A percentile compares a stretch with the other conserved stretches of the same genome.
These are phyloP conservation scores for Ceratocystis ficicola DNA, from an alignment of 2,329 filamentous ascomycete species.

Conservation along the genomic window DNA sequence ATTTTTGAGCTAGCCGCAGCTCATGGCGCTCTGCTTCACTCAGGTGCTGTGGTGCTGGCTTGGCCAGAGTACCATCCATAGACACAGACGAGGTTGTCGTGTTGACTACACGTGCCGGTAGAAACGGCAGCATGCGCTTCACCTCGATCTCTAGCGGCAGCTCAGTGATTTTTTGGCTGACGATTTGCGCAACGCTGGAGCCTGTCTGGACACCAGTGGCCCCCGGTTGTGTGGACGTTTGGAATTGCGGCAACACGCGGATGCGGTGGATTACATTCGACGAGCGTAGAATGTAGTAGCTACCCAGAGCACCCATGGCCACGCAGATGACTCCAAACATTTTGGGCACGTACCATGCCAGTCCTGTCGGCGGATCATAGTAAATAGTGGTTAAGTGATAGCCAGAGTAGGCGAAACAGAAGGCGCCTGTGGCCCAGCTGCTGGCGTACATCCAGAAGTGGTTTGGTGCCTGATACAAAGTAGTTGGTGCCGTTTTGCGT, in stretches of 20 bases:
- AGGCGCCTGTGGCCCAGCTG: constrained; percentile 44
- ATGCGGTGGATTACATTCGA: constrained; percentile 46
- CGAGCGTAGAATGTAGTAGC: constrained; percentile 47
- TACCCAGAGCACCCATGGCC: constrained; percentile 48
- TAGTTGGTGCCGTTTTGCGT: constrained; percentile 41
- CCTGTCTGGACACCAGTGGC: constrained; percentile 11
- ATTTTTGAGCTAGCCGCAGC: constrained; percentile 30
- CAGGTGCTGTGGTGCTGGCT: constrained; percentile 31
- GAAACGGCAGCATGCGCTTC: constrained; percentile 39
- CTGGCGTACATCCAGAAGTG: constrained; percentile 51
- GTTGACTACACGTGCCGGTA: constrained; percentile 35
- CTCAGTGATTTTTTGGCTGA: constrained; percentile 25
- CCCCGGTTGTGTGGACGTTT: constrained; percentile 21
- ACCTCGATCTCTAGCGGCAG: constrained; percentile 43
- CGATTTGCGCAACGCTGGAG: constrained; percentile 22
- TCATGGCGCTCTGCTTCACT: constrained; percentile 29
- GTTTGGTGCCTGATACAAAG: constrained; percentile 53
- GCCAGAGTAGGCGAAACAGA: constrained; percentile 41
- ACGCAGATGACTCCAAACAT: constrained; percentile 48
- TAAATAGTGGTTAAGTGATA: constrained; percentile 41
- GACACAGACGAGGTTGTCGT: constrained; percentile 29
- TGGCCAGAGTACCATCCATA: constrained; percentile 31
- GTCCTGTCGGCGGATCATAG: constrained; percentile 38
- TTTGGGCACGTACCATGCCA: constrained; percentile 45
- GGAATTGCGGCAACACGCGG: constrained; percentile 38